Evolutionary conservation across 345 rosid species (phyloP).

Genomic region (Acer yangbiense): DNA sequence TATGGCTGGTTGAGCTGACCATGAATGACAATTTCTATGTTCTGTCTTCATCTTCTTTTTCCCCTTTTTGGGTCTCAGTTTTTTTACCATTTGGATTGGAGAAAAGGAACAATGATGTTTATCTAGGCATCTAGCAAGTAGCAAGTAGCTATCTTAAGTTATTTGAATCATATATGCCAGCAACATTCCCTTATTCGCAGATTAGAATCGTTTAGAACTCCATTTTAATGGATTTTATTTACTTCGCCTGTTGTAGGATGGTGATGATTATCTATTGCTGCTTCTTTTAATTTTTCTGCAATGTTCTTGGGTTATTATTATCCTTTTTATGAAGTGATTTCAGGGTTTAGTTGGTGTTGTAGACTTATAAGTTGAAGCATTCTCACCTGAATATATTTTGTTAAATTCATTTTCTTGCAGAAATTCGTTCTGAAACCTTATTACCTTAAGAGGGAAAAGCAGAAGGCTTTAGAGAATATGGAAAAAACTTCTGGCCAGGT

Average conservation of each 20-base stretch:
- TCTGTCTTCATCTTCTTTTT: neutral
- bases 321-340: neutral
- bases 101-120: neutral
- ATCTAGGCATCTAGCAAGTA: neutral
- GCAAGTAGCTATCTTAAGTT: neutral
- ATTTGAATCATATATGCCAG: neutral
- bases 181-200: neutral
- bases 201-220: neutral
- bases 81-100: neutral
- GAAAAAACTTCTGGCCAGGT: conserved; percentile 80
- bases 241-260: neutral
- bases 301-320: neutral
- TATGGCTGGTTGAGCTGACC: neutral
- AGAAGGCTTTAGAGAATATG: conserved; percentile 66
- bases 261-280: neutral
- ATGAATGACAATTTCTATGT: neutral
- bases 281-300: neutral
- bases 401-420: conserved; percentile 40
- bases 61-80: neutral
- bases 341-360: neutral
- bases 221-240: neutral
- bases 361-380: neutral
- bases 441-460: conserved; percentile 63
- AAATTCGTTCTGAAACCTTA: conserved; percentile 82
- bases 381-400: neutral